A percentile compares a stretch with the other conserved stretches of the same genome.
phyloP scores from a whole-genome alignment of 1,284 basidiomycete genomes.

The Chiua sp. region DNA sequence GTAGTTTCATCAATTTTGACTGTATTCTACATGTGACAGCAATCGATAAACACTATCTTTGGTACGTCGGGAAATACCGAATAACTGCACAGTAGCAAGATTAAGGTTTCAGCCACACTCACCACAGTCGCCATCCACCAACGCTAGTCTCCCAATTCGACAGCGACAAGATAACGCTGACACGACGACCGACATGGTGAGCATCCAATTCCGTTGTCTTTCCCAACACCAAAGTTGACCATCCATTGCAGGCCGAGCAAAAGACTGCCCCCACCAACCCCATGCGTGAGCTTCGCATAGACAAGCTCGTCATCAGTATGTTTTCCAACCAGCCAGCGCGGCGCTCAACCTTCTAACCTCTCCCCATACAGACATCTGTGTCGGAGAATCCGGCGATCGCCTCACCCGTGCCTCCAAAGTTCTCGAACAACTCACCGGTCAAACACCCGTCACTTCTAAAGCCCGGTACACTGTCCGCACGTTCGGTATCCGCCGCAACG shows the following conservation, averaged over 20 bases:
- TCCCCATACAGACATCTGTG: conserved; percentile 87
- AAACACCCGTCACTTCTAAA: conserved; percentile 99
- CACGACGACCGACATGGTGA: conserved; percentile 35
- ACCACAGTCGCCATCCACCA: not conserved
- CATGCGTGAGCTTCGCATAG: conserved; percentile 97
- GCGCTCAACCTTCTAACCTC: not conserved
- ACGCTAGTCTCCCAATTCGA: conserved; percentile 6
- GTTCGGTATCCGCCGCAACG: conserved; percentile 99
- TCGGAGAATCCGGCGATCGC: conserved; percentile 99
- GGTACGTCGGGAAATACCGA: conserved; percentile 28
- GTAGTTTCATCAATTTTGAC: too few species aligned
- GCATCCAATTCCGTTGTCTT: conserved; percentile 2
- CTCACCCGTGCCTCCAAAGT: conserved; percentile 99
- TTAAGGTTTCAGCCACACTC: conserved; percentile 56
- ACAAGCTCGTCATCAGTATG: conserved; percentile 99
- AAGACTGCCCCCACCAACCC: conserved; percentile 90
- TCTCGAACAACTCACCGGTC: conserved; percentile 98
- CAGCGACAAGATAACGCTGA: conserved; percentile 42
- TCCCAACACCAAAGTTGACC: not conserved
- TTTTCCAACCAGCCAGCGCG: conserved; percentile 29
- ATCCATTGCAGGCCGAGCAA: conserved; percentile 72
- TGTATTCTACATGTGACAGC: too few species aligned
- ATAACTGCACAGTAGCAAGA: conserved; percentile 38
- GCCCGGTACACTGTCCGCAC: conserved; percentile 99
- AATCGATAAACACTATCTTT: not conserved